Evolutionary conservation across 2,329 filamentous ascomycete species (phyloP).

Genomic region (Penicillium sp.): DNA sequence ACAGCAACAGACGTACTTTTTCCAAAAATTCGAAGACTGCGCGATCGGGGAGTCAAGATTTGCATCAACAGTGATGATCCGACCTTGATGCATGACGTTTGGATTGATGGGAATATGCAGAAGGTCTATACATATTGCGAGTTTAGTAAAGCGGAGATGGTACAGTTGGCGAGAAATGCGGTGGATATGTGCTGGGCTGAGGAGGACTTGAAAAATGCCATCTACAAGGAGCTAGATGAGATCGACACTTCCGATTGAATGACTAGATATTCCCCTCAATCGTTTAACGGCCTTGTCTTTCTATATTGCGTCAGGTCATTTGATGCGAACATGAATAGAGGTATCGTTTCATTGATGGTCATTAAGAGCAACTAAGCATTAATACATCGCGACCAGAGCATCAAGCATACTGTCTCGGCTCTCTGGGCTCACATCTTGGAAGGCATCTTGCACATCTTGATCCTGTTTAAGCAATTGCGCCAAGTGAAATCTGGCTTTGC

Average conservation of each 20-base stretch:
- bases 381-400: constrained; percentile 11
- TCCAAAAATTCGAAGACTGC: constrained; percentile 47
- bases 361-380: background rate
- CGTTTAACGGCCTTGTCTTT: background rate
- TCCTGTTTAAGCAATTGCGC: constrained; percentile 16
- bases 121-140: constrained; percentile 46
- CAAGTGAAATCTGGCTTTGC: constrained; percentile 2
- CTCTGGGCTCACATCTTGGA: constrained; percentile 11
- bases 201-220: constrained; percentile 36
- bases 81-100: constrained; percentile 54
- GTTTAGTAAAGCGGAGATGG: constrained; percentile 47
- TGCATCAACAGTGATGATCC: constrained; percentile 54
- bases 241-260: background rate
- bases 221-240: constrained; percentile 17
- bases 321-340: background rate
- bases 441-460: constrained; percentile 13
- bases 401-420: constrained; percentile 20
- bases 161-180: constrained; percentile 44
- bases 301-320: background rate
- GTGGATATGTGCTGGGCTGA: constrained; percentile 53
- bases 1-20: constrained; percentile 48
- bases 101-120: constrained; percentile 52
- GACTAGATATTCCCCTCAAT: background rate
- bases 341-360: background rate
- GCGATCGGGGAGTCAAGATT: constrained; percentile 49